These are phyloP conservation scores for Blastocystis sp. DNA, from an alignment of 352 stramenopile genomes.

Conservation along the genomic window DNA sequence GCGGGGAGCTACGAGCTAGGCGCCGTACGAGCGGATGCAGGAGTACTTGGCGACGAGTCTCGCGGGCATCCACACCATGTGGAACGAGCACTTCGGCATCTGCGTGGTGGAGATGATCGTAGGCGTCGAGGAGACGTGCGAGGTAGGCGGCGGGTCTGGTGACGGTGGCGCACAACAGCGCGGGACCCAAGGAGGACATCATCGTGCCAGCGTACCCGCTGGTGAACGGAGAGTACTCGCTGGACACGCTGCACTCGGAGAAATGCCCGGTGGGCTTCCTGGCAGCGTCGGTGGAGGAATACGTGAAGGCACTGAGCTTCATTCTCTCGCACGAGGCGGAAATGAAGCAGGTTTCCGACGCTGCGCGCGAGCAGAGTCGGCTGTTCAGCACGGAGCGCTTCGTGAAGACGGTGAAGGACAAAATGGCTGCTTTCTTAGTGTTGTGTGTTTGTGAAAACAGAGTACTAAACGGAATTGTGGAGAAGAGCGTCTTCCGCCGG, in stretches of 20 bases:
- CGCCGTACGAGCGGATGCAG: slow-evolving; percentile 80
- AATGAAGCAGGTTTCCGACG: slow-evolving; percentile 34
- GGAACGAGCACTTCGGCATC: slow-evolving; percentile 99
- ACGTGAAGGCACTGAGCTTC: slow-evolving; percentile 70
- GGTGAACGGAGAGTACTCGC: background rate
- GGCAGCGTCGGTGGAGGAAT: slow-evolving; percentile 74
- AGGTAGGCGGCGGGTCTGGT: slow-evolving; percentile 77
- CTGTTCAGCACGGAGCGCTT: slow-evolving; percentile 45
- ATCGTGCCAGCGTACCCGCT: slow-evolving; percentile 64
- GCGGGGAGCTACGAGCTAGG: slow-evolving; percentile 63
- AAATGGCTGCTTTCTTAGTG: background rate
- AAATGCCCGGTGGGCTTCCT: slow-evolving; percentile 66
- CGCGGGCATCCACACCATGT: slow-evolving; percentile 97
- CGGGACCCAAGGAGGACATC: slow-evolving; percentile 84
- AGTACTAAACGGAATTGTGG: background rate
- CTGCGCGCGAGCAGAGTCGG: background rate
- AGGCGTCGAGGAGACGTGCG: background rate
- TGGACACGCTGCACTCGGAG: slow-evolving; percentile 37
- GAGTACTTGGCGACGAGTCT: slow-evolving; percentile 70
- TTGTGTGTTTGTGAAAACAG: slow-evolving; percentile 12
- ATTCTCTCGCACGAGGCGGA: slow-evolving; percentile 63
- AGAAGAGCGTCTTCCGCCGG: background rate
- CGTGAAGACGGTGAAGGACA: slow-evolving; percentile 46
- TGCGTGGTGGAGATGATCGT: slow-evolving; percentile 98
- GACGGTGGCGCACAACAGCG: slow-evolving; percentile 88